Evolutionary conservation across 2,329 filamentous ascomycete species (phyloP).

Genomic region (Rugonectria rugulosa): DNA sequence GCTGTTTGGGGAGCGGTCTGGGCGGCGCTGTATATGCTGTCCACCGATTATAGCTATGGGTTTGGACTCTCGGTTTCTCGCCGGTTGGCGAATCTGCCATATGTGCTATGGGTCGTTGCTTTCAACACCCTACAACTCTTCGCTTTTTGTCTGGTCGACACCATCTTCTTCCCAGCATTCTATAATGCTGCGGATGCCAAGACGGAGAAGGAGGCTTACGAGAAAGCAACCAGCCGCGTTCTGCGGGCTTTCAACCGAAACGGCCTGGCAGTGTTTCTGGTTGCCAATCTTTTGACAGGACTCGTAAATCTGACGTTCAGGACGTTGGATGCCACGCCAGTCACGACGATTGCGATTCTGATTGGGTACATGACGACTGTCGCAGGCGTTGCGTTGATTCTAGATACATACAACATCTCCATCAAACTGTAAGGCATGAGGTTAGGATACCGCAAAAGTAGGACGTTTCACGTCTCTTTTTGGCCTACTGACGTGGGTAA

Average conservation of each 20-base stretch:
- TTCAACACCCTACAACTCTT: conserved; percentile 89
- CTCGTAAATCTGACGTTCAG: conserved; percentile 86
- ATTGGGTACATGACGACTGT: conserved; percentile 74
- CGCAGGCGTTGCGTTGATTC: conserved; percentile 70
- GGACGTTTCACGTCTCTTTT: background rate
- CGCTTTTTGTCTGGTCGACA: conserved; percentile 80
- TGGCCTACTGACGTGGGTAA: background rate
- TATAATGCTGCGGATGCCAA: conserved; percentile 64
- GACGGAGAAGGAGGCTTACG: conserved; percentile 69
- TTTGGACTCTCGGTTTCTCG: conserved; percentile 82
- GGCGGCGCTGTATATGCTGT: conserved; percentile 73
- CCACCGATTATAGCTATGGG: conserved; percentile 74
- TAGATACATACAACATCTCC: conserved; percentile 72
- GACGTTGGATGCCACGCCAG: conserved; percentile 75
- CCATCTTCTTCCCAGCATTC: conserved; percentile 76
- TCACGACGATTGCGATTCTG: conserved; percentile 76
- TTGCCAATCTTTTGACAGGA: conserved; percentile 90
- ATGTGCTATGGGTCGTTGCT: conserved; percentile 89
- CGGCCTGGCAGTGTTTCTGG: conserved; percentile 82
- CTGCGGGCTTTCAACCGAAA: conserved; percentile 88
- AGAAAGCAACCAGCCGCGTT: conserved; percentile 79
- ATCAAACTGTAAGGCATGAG: conserved; percentile 66
- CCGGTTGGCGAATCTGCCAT: conserved; percentile 90
- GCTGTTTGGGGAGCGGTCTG: conserved; percentile 71
- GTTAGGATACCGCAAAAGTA: background rate